phyloP scores from a whole-genome alignment of 805 yeast species.

The Lachancea mirantina region DNA sequence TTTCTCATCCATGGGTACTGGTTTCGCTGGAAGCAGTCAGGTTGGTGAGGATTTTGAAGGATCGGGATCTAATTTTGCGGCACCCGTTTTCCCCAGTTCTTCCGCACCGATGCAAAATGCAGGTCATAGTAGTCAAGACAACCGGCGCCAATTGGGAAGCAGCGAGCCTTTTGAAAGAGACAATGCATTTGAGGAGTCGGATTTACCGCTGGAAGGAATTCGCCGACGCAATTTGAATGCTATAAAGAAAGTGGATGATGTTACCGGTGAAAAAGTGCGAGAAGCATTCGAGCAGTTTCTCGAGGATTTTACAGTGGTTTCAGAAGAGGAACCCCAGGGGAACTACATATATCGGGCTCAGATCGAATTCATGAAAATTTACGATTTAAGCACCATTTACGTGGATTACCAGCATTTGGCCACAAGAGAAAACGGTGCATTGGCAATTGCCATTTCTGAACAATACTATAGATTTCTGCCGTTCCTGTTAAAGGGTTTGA shows the following conservation, averaged over 20 bases:
- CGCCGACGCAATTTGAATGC: constrained; percentile 55
- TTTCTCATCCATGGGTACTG: constrained; percentile 26
- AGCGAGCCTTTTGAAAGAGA: constrained; percentile 13
- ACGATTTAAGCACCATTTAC: constrained; percentile 70
- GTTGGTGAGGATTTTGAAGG: constrained; percentile 17
- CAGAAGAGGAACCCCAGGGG: constrained; percentile 32
- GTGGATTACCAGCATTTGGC: constrained; percentile 78
- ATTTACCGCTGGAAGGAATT: constrained; percentile 25
- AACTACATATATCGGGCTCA: constrained; percentile 62
- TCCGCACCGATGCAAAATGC: constrained; percentile 3
- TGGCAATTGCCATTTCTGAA: constrained; percentile 82
- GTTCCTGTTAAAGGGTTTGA: constrained; percentile 66
- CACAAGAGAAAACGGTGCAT: constrained; percentile 71
- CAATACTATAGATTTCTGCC: constrained; percentile 93
- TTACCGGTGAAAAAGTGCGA: constrained; percentile 88
- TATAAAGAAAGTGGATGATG: constrained; percentile 82
- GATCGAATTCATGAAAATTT: constrained; percentile 69
- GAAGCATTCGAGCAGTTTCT: constrained; percentile 84
- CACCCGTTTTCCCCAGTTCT: constrained; percentile 16
- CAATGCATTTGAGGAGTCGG: constrained; percentile 9
- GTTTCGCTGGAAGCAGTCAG: constrained; percentile 26
- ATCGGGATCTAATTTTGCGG: constrained; percentile 13
- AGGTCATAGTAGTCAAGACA: constrained; percentile 1
- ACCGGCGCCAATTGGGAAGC: constrained; percentile 11
- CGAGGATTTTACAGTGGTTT: constrained; percentile 49